phyloP scores from a whole-genome alignment of 441 rosid species.

The Dalechampia spathulata region DNA sequence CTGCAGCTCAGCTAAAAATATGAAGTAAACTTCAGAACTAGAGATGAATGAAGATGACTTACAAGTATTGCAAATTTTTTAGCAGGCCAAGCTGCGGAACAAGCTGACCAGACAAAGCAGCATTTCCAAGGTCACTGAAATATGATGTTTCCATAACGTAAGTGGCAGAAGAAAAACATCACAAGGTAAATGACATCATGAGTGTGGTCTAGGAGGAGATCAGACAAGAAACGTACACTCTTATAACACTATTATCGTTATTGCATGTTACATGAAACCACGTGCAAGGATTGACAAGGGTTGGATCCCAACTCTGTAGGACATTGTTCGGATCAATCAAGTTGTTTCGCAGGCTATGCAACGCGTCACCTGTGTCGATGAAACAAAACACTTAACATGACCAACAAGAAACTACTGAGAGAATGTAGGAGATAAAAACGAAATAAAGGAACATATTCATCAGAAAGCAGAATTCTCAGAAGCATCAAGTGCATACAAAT shows the following conservation, averaged over 20 bases:
- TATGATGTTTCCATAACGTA: conserved; percentile 5
- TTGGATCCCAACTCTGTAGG: conserved; percentile 98
- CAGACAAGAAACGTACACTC: conserved; percentile 54
- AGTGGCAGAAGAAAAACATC: background rate
- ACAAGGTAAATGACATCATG: background rate
- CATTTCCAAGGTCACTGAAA: conserved; percentile 87
- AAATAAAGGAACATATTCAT: background rate
- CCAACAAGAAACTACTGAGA: background rate
- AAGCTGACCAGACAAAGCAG: conserved; percentile 82
- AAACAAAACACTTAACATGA: background rate
- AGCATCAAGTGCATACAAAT: background rate
- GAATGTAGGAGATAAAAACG: background rate
- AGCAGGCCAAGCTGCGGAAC: conserved; percentile 89
- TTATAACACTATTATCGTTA: conserved; percentile 87
- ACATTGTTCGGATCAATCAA: conserved; percentile 82
- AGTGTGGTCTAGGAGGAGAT: conserved; percentile 1
- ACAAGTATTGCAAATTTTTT: conserved; percentile 90
- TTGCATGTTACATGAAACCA: conserved; percentile 99
- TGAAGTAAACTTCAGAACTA: conserved; percentile 1
- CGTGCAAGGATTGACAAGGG: conserved; percentile 97
- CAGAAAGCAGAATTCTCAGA: no score
- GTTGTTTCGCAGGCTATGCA: conserved; percentile 70
- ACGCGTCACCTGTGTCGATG: conserved; percentile 70
- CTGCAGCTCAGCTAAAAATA: background rate
- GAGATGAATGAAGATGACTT: conserved; percentile 28